phyloP scores from a whole-genome alignment of 345 rosid species.

The Salix koriyanagi region DNA sequence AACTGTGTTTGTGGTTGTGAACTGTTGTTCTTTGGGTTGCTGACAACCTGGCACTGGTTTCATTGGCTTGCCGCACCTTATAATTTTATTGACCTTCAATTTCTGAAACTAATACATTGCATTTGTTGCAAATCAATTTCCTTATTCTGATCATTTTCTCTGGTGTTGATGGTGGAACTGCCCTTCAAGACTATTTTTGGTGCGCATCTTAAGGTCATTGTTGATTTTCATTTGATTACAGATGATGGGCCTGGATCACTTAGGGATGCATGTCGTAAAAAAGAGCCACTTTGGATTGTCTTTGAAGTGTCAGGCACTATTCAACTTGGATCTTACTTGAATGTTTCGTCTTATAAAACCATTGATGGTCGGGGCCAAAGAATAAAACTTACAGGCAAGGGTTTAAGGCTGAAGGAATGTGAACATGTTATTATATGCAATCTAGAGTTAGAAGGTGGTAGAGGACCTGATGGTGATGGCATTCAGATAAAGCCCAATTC shows the following conservation, averaged over 20 bases:
- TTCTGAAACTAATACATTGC: background rate
- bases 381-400: slow-evolving; percentile 81
- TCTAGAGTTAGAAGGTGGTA: slow-evolving; percentile 83
- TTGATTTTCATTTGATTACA: slow-evolving; percentile 19
- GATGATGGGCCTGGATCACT: slow-evolving; percentile 93
- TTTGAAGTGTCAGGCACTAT: slow-evolving; percentile 80
- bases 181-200: no score
- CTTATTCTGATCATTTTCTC: background rate
- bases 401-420: slow-evolving; percentile 80
- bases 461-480: slow-evolving; percentile 78
- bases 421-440: slow-evolving; percentile 84
- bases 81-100: background rate
- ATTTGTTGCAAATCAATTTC: background rate
- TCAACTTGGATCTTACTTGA: slow-evolving; percentile 54
- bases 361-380: slow-evolving; percentile 90
- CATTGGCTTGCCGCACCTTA: background rate
- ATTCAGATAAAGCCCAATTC: slow-evolving; percentile 96
- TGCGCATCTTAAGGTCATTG: background rate
- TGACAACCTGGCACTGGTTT: background rate
- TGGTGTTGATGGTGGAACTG: background rate
- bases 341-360: slow-evolving; percentile 80
- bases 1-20: background rate
- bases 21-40: background rate
- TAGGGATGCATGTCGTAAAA: slow-evolving; percentile 65
- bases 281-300: slow-evolving; percentile 88